Evolutionary conservation across 768 basidiomycete genomes (phyloP), one percentile per base, ranked within the genome.

Genomic region (Tulasnella sp.): DNA sequence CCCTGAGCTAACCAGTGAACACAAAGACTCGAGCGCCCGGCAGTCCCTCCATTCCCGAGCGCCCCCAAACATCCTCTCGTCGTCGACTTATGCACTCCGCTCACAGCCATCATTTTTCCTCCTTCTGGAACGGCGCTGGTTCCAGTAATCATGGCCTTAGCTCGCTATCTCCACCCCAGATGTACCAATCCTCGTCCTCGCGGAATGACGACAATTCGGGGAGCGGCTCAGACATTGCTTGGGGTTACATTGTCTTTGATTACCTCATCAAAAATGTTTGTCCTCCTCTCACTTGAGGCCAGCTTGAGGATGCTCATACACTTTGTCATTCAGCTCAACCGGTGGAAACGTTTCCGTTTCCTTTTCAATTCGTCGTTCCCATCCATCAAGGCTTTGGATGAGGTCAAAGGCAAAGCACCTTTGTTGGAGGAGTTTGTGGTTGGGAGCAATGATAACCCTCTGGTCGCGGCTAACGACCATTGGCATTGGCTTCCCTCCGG

Each of bases 281-380:
- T 54, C 36, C 40, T 73, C 58, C 58, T 76, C 29, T 76, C 17
- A n/a, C 45, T 76, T 25, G 40, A n/a, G 67, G 40, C 12, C 25
- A 19, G 39, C 37, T 71, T 49, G 49, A 22, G 11, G 49, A 38
- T 70, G 25, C n/a, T 42, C 25, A 39, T 45, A 29, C 49, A 29
- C 37, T 29, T 69, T 12, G 38, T 42, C 75, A 37, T 68, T 37
- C 91, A 93, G 81, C 93, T 93, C 89, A 89, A 89, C 78, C 87
- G 92, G 37, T 94, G 92, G 92, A 86, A 91, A 80, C 86, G 92
- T 31, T 94, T 94, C 79, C 87, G 93, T 14, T 93, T 94, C 80
- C 85, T 90, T 54, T 93, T 92, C 79, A 91, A 93, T 80, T 90
- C 88, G 81, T 90, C 90, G 40, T 93, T 93, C 82, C 83, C 88